Evolutionary conservation across 192 early-diverging fungal genomes (phyloP).

Genomic region (Spinellus fusiger): DNA sequence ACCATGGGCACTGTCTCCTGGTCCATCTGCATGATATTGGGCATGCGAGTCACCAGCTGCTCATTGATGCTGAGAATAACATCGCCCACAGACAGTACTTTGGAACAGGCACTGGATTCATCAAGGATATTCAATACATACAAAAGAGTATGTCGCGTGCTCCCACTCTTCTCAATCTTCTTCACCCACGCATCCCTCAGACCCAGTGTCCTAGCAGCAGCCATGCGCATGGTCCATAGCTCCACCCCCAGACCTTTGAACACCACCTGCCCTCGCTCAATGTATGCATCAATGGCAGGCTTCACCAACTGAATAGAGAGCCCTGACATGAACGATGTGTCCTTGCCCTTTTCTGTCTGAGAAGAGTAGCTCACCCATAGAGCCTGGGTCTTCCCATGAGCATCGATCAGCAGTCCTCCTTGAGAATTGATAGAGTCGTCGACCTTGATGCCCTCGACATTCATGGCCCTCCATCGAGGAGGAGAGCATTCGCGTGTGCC

Average conservation of each 20-base stretch:
- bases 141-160: slow-evolving; percentile 45
- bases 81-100: slow-evolving; percentile 58
- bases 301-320: slow-evolving; percentile 44
- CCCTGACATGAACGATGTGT: slow-evolving; percentile 57
- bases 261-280: slow-evolving; percentile 39
- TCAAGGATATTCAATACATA: slow-evolving; percentile 58
- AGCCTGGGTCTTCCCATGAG: slow-evolving; percentile 50
- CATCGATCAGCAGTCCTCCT: slow-evolving; percentile 61
- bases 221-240: slow-evolving; percentile 53
- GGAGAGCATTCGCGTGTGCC: slow-evolving; percentile 63
- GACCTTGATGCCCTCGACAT: slow-evolving; percentile 56
- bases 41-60: slow-evolving; percentile 52
- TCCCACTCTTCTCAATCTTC: slow-evolving; percentile 44
- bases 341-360: slow-evolving; percentile 60
- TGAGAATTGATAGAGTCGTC: slow-evolving; percentile 61
- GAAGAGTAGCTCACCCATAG: slow-evolving; percentile 70
- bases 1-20: slow-evolving; percentile 34
- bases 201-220: slow-evolving; percentile 54
- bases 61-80: slow-evolving; percentile 66
- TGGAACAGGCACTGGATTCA: slow-evolving; percentile 42
- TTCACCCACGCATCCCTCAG: slow-evolving; percentile 53
- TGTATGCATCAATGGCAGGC: slow-evolving; percentile 45
- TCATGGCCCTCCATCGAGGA: slow-evolving; percentile 56
- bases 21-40: slow-evolving; percentile 46
- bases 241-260: slow-evolving; percentile 58